These are phyloP conservation scores for Halophytophthora batemanensis DNA, from an alignment of 352 stramenopile species.

Conservation along the genomic window DNA sequence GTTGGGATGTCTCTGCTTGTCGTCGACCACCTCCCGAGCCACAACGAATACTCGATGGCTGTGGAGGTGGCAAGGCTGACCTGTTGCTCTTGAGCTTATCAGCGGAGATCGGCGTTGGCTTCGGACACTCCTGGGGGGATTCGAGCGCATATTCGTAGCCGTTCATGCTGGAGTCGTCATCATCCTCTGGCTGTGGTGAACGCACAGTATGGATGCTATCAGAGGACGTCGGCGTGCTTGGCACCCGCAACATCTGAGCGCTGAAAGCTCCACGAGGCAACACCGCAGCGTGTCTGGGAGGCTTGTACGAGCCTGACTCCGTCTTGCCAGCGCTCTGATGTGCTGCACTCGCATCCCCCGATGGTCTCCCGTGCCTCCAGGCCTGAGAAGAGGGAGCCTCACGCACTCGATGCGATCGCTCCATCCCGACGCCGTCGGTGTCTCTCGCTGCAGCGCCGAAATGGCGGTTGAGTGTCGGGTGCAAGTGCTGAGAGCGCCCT, in stretches of 20 bases:
- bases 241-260: conserved; percentile 27
- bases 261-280: conserved; percentile 37
- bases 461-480: background rate
- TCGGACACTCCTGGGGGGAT: conserved; percentile 5
- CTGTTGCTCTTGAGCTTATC: conserved; percentile 8
- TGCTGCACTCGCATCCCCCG: background rate
- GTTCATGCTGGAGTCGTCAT: conserved; percentile 3
- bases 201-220: conserved; percentile 3
- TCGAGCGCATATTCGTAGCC: conserved; percentile 11
- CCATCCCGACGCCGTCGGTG: conserved; percentile 7
- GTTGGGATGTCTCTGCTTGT: too few relatives aligned
- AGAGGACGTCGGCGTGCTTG: conserved; percentile 16
- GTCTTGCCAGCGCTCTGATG: conserved; percentile 1
- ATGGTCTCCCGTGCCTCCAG: background rate
- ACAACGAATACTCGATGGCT: background rate
- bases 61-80: conserved; percentile 12
- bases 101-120: background rate
- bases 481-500: background rate
- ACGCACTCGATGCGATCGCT: conserved; percentile 14
- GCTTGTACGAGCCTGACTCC: conserved; percentile 2
- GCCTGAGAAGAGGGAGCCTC: conserved; percentile 8
- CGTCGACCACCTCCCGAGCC: background rate
- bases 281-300: conserved; percentile 5
- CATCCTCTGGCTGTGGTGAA: conserved; percentile 4
- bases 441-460: conserved; percentile 7